Evolutionary conservation across 257 asterid genomes (phyloP), one percentile per base, ranked within the genome.

Genomic region (Salvia hispanica): DNA sequence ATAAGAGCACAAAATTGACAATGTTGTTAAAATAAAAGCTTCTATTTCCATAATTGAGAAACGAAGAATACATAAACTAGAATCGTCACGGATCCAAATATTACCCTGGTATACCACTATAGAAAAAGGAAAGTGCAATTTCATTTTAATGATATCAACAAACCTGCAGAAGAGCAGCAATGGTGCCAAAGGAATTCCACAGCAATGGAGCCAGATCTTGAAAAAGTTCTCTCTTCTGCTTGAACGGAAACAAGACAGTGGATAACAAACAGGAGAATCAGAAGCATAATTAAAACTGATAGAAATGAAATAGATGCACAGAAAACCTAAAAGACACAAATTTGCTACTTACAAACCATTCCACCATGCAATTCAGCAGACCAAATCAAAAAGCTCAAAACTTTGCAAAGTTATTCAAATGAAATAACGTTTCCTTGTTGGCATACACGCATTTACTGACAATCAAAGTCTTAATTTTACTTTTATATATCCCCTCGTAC

Each of bases 151-250:
- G 71, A 34, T 34, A 54, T 7, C 62, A 61, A 25, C 77, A 60
- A 81, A 93, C 99, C 96, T 93, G 96, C 74, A 93, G 81, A 74
- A 93, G 97, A 28, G 99, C 97, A 64, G 97, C 99, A 70, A 87
- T 72, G 56, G 90, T 88, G 45, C 99, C 99, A 62, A 85, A 88
- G 54, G 99, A 87, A 74, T 94, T 83, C 97, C 99, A 94, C 42
- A 94, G 81, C 59, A 90, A 52, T n/a, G 97, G 99, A 62, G 96
- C 99, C 72, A 93, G 83, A 73, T 93, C 97, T 82, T 82, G 95
- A 77, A 93, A 93, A 66, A 86, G 64, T 72, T 85, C 97, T 60
- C 99, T 83, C 86, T 85, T 93, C 99, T 93, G 2, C 31, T 25
- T 25, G 31, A 25, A 25, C 2, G 31, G 31, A 25, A 25, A 25